Base-by-base conservation (phyloP, 225 moss, liverwort and hornwort species). In the Lunularia cruciata region DNA sequence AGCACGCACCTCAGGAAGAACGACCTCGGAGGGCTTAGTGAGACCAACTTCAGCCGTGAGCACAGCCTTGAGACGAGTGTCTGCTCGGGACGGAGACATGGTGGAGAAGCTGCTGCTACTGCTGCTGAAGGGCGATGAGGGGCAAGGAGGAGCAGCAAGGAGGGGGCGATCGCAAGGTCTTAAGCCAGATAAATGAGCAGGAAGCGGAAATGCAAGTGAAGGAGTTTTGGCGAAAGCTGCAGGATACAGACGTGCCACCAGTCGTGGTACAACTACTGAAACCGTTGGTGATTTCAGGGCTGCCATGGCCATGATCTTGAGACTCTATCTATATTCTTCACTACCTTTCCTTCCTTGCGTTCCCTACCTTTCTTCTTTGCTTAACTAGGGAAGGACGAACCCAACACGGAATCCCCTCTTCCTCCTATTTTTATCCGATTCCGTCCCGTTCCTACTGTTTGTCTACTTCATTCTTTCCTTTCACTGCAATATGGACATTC, bases 21-120 rank as follows among this genome's bases (percentile, higher is more conserved):
- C 79, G 32, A 85, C 65, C 32, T 83, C 77, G 4, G 88, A 82
- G 6, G 95, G 78, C 83, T 80, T 72, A n/a, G 95, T 95, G 43
- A 95, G 76, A 46, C 95, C 95, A 1, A 92, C 92, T 68, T 90
- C 92, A 8, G 91, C 83, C 18, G 83, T 63, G 13, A 51, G 70
- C 33, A 71, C 75, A 7, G 89, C 91, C 64, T 79, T 92, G 68
- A 67, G 67, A 68, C 59, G 46, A 20, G 77, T 36, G 16, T 45
- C 48, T 13, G 63, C 33, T 12, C 26, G 14, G 55, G 65, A 49
- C n/a, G 64, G 52, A 0, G 81, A 70, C 47, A 65, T 18, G 64
- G 70, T 73, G 55, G 47, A 20, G 55, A 56, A 69, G 46, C 45
- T 45, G 30, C 42, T 18, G 11, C n/a, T 54, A 26, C 9, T 27